Evolutionary conservation across 148 eudicot species (phyloP).

Genomic region (Persicaria tinctoria): DNA sequence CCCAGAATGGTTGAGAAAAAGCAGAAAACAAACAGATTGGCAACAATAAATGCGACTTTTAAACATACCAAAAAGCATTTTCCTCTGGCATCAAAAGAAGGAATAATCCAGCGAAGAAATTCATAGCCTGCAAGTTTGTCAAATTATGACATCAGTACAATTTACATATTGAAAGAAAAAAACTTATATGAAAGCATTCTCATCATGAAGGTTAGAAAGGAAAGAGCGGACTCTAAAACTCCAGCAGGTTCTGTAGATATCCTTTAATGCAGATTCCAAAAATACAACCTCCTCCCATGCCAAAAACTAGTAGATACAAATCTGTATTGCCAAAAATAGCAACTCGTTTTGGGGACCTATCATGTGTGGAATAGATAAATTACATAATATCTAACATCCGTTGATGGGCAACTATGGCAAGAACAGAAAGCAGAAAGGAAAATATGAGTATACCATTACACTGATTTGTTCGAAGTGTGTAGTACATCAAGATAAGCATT

Average conservation of each 20-base stretch:
- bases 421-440: neutral
- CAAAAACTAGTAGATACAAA: too few species aligned
- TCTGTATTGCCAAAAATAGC: too few species aligned
- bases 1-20: neutral
- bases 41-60: neutral
- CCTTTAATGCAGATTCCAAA: neutral
- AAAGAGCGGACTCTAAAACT: neutral
- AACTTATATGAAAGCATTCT: neutral
- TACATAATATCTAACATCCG: neutral
- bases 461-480: too few species aligned
- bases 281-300: too few species aligned
- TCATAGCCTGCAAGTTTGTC: slow-evolving; percentile 74
- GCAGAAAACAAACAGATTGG: neutral
- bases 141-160: slow-evolving; percentile 3
- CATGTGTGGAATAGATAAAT: neutral
- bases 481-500: neutral
- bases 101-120: slow-evolving; percentile 88
- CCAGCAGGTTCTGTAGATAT: neutral
- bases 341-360: too few species aligned
- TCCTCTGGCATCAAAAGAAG: slow-evolving; percentile 98
- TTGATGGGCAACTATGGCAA: neutral
- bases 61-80: slow-evolving; percentile 91
- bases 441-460: neutral
- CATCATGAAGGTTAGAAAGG: neutral
- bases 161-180: neutral